Base-by-base conservation (phyloP, 164 flowering plant genomes). In the Tinospora cordifolia region DNA sequence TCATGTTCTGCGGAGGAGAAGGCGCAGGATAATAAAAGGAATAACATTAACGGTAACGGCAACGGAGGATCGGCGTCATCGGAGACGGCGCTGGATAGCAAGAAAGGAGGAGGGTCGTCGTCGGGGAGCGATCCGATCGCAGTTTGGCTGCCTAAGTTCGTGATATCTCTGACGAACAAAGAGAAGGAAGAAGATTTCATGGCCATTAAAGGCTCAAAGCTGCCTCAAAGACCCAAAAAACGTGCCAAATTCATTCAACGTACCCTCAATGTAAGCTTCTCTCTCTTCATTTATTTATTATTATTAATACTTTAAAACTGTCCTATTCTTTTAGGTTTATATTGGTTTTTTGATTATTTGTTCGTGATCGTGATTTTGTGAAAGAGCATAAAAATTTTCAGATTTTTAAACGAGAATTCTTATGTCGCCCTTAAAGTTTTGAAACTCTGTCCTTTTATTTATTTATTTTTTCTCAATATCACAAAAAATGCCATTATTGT, bases 181-280 rank as follows among this genome's bases (percentile, higher is more conserved):
- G 98, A 93, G 84, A 93, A 93, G 68, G 98, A 93, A 71, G 98
- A 93, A 70, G 98, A 93, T 78, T 93, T 93, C 81, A 70, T 89
- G 85, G 91, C 86, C 47, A 81, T 93, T 24, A 91, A 93, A 70
- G 98, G 98, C 6, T 89, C 96, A 19, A 93, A 90, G 78, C 84
- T 87, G 1, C 97, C 98, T 44, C 98, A 91, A 68, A 82, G 98
- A 70, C 98, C 98, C 59, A 93, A 93, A 79, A 93, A 93, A 71
- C 70, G 98, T 60, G 90, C 98, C 63, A 93, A 93, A 80, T 81
- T 84, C 69, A 76, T 93, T 72, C 98, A 93, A 72, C 87, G 92
- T 54, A 91, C 88, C 64, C 83, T 93, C 77, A 93, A 90, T 76
- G 98, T 93, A 76, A 87, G 88, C 64, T 34, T 62, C 54, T 38